Evolutionary conservation across 192 early-diverging fungal species (phyloP).

Genomic region (Entophlyctis helioformis): DNA sequence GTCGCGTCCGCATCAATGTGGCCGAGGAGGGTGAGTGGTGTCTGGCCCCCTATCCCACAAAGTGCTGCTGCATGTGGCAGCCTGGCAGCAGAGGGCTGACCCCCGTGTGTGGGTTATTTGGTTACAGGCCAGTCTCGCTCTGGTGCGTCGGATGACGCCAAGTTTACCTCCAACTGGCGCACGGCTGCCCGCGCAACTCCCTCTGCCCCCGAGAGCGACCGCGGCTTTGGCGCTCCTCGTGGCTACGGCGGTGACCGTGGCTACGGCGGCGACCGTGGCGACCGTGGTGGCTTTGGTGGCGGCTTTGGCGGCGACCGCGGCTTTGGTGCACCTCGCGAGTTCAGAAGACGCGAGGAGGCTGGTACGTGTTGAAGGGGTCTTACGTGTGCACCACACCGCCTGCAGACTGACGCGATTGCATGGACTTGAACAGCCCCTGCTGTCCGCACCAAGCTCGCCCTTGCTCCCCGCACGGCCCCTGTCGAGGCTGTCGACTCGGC

Average conservation of each 20-base stretch:
- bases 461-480: conserved; percentile 20
- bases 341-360: not conserved
- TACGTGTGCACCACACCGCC: not conserved
- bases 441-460: conserved; percentile 26
- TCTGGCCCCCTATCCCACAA: too few species aligned
- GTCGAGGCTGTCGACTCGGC: conserved; percentile 3
- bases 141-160: too few species aligned
- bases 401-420: not conserved
- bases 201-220: conserved; percentile 23
- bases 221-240: conserved; percentile 25
- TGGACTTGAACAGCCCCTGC: conserved; percentile 1
- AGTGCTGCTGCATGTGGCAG: too few species aligned
- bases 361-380: not conserved
- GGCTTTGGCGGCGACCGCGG: conserved; percentile 8
- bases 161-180: too few species aligned
- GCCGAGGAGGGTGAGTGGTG: conserved; percentile 69
- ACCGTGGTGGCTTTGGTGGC: conserved; percentile 11
- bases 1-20: conserved; percentile 72
- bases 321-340: conserved; percentile 4
- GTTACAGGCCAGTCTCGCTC: too few species aligned
- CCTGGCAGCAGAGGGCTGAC: too few species aligned
- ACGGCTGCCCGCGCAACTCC: conserved; percentile 40
- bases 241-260: conserved; percentile 13
- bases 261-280: conserved; percentile 16
- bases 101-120: too few species aligned